Conservation (phyloP, 768 basidiomycete genomes). For the Phanerochaete carnosa region DNA sequence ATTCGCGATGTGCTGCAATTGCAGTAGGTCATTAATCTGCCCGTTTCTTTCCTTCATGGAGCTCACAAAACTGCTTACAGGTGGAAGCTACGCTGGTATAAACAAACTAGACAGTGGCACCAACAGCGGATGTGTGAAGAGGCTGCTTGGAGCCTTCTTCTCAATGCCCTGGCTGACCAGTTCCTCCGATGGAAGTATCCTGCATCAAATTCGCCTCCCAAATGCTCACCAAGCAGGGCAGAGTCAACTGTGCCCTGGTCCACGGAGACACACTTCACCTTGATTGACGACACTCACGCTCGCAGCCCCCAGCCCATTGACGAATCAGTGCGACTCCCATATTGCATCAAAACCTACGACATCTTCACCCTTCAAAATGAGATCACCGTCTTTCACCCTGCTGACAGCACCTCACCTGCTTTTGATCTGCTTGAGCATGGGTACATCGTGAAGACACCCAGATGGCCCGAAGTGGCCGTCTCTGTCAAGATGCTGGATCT, state of each 20-base stretch:
- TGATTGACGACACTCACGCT: too few species aligned
- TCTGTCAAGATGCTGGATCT: conserved; percentile 5
- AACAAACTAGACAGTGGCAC: not conserved
- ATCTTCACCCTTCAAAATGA: not conserved
- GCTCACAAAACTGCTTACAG: not conserved
- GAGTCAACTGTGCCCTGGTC: not conserved
- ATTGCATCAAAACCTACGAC: not conserved
- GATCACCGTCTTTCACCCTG: not conserved
- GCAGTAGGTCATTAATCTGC: not conserved
- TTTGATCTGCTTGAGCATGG: not conserved
- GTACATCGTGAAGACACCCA: not conserved
- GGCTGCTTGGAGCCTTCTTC: not conserved
- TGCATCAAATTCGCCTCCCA: too few species aligned
- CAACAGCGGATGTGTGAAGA: not conserved
- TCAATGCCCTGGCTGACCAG: not conserved
- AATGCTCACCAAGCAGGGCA: not conserved
- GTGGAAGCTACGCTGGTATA: not conserved
- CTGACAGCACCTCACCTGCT: not conserved
- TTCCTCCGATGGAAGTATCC: not conserved
- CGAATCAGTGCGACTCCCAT: not conserved
- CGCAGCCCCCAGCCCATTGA: not conserved
- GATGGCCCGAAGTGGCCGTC: not conserved
- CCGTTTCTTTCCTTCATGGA: not conserved
- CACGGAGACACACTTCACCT: not conserved
- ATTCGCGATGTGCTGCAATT: not conserved